Percentiles rank a stretch among this genome's conserved stretches.
These are phyloP conservation scores for Leccinum subtestaceum DNA, from an alignment of 768 basidiomycete genomes.

Conservation along the genomic window DNA sequence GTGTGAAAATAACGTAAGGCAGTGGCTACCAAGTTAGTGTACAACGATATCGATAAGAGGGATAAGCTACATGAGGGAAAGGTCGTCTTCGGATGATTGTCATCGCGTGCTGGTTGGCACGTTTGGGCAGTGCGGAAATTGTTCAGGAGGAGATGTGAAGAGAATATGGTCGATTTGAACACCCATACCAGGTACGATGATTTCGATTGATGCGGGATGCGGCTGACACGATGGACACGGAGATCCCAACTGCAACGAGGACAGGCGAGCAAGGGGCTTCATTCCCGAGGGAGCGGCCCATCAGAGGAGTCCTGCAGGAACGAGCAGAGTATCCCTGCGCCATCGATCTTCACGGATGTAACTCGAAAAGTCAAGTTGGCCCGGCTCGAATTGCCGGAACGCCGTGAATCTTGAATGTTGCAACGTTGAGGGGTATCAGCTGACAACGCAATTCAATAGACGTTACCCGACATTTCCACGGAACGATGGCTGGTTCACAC, in stretches of 20 bases:
- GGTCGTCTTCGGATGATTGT: slow-evolving; percentile 6
- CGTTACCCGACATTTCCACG: not conserved
- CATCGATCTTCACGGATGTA: not conserved
- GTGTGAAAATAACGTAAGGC: slow-evolving; percentile 18
- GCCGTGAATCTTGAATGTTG: not conserved
- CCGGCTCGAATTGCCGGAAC: not conserved
- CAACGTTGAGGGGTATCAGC: not conserved
- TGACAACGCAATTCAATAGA: slow-evolving; percentile 1
- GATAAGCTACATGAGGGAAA: not conserved
- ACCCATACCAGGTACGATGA: not conserved
- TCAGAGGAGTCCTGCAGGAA: not conserved
- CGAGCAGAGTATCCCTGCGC: not conserved
- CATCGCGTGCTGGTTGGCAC: not conserved
- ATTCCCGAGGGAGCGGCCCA: slow-evolving; percentile 13
- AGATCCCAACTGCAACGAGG: slow-evolving; percentile 8
- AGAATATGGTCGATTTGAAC: not conserved
- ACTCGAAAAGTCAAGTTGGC: not conserved
- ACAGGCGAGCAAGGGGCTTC: not conserved
- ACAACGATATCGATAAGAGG: slow-evolving; percentile 6
- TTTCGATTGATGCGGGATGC: not conserved
- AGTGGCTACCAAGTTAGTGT: not conserved
- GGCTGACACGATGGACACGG: slow-evolving; percentile 15
- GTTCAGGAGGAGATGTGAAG: not conserved
- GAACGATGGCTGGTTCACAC: not conserved
- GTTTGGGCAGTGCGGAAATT: slow-evolving; percentile 15